phyloP scores from a whole-genome alignment of 306 rosid genomes.

The Begonia peltatifolia region DNA sequence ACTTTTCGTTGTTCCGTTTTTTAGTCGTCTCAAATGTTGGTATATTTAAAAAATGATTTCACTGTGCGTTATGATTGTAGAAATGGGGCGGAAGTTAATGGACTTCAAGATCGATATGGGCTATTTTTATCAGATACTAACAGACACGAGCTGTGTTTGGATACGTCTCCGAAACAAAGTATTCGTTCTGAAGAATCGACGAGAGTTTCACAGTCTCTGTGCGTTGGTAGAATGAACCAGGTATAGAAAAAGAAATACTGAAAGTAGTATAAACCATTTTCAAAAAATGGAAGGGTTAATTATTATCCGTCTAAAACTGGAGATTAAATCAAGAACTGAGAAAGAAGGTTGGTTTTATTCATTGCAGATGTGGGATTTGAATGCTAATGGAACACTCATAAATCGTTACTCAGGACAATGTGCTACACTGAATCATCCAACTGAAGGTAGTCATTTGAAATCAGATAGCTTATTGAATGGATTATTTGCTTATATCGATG shows the following conservation, averaged over 20 bases:
- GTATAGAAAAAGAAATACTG: constrained; percentile 11
- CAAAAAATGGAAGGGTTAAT: too few species aligned
- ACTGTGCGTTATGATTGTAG: constrained; percentile 16
- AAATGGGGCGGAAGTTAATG: constrained; percentile 24
- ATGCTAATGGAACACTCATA: constrained; percentile 53
- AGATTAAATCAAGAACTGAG: too few species aligned
- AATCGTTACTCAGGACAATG: constrained; percentile 71
- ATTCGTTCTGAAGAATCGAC: constrained; percentile 43
- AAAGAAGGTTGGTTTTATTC: too few species aligned
- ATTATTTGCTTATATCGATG: neutral
- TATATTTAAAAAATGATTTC: neutral
- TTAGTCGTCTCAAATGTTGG: constrained; percentile 10
- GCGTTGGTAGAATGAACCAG: constrained; percentile 65
- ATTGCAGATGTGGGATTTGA: constrained; percentile 62
- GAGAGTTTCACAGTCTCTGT: constrained; percentile 58
- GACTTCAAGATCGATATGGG: constrained; percentile 39
- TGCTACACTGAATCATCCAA: constrained; percentile 32
- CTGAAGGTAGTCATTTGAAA: constrained; percentile 25
- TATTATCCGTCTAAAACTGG: too few species aligned
- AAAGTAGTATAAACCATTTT: too few species aligned
- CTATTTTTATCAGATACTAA: constrained; percentile 38
- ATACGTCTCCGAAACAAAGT: constrained; percentile 52
- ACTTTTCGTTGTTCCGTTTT: constrained; percentile 12
- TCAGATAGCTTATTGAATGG: too few species aligned
- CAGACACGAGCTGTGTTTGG: constrained; percentile 43